Base-by-base conservation (phyloP, 306 rosid genomes). In the Acacia acuminata region DNA sequence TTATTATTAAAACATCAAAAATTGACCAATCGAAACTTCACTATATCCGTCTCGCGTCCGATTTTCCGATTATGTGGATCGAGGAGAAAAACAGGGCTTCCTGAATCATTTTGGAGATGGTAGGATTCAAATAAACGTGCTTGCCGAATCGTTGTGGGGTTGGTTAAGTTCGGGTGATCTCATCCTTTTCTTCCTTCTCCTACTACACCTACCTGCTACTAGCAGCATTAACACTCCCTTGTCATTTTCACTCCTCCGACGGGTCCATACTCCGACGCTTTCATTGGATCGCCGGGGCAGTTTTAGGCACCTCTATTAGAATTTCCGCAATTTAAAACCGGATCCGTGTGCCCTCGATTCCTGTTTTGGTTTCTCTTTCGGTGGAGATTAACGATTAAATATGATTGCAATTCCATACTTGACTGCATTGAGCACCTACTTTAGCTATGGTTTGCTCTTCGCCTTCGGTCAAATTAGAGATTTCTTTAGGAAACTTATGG, bases 401-500 rank as follows among this genome's bases (percentile, higher is more conserved):
- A 86, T 82, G 97, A 88, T 89, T 24, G 82, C 92, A n/a, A 90
- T 92, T 66, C 97, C 97, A 13, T 92, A 92, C 82, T 77, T 90
- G 69, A 90, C 97, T 58, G 97, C 97, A 4, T 81, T 92, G 63
- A 88, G 91, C 76, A 92, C 97, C 76, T 92, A 89, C 90, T 90
- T 92, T 84, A 92, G 97, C 92, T 92, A 92, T 63, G 97, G 91
- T 45, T 74, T 92, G 64, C 97, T 90, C 80, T 92, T 92, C 85
- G 93, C 83, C 15, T 92, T 92, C 25, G 97, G 97, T 17, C 97
- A 92, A 83, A 43, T 92, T 83, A 76, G 97, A 48, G 97, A 92
- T 83, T 88, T 92, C 86, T 92, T 92, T 86, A 86, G 97, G 56
- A 89, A 88, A 56, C 8, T 90, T 75, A 10, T 86, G 63, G 97